Evolutionary conservation across 805 yeast genomes (phyloP), one percentile per base, ranked within the genome.

Genomic region (Kodamaea kakaduensis): DNA sequence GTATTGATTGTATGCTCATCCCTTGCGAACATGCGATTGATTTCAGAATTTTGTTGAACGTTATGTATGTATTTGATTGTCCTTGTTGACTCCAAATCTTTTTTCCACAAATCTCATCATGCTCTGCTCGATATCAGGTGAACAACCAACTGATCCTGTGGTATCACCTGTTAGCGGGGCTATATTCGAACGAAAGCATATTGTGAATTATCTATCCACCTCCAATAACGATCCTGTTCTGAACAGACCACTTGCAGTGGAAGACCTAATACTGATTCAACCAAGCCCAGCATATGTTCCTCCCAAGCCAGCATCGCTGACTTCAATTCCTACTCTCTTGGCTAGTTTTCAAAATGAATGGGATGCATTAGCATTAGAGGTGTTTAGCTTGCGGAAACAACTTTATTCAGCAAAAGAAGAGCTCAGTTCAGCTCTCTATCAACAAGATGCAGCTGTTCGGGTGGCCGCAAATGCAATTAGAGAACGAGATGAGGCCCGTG

Each of bases 381-480:
- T 83, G 14, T 87, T 86, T 50, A 73, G 78, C 25, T 62, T 89
- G 43, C 70, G 93, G 41, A 83, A 84, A 52, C 87, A 83, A 46
- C 65, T 88, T 24, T 73, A 69, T 34, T 64, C 67, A 16, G 70
- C 88, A 1, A 73, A 82, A 40, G 77, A 83, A 46, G 90, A 87
- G 48, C 63, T 89, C 32, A 80, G 93, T 19, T 63, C 82, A 2
- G 81, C 95, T 0, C 61, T 88, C 25, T 89, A 87, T 50, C 82
- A 81, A 50, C 84, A 84, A 44, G 97, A 89, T 54, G 96, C 97
- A 0, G 95, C 96, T 2, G 78, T 84, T 3, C 66, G 89, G 37
- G 96, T 89, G 1, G 94, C 90, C 1, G 79, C 94, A 0, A 69
- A 71, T 21, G 77, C 86, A 1, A 64, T 81, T n/a, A 69, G 70